A percentile compares a stretch with the other conserved stretches of the same genome.
These are phyloP conservation scores for Amaranthus palmeri DNA, from an alignment of 148 eudicot species.

Conservation along the genomic window DNA sequence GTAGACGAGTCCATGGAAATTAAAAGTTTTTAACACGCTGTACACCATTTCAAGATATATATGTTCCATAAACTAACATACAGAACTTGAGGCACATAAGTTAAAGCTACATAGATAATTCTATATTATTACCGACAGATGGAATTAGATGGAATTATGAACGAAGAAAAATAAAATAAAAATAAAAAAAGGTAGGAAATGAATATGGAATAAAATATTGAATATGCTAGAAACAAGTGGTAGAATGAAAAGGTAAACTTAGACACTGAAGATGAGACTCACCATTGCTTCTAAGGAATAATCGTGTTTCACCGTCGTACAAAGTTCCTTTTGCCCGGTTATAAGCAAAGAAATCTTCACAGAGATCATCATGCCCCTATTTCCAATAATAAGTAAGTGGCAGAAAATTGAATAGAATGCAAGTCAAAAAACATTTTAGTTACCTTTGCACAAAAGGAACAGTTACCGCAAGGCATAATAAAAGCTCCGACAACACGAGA, in stretches of 20 bases:
- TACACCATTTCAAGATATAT: neutral
- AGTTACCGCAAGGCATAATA: conserved; percentile 98
- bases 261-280: conserved; percentile 14
- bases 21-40: neutral
- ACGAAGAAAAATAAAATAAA: neutral
- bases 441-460: conserved; percentile 88
- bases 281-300: conserved; percentile 85
- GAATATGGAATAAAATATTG: neutral
- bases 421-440: conserved; percentile 7
- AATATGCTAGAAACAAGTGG: conserved; percentile 9
- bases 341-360: conserved; percentile 90
- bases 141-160: too few species aligned
- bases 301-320: conserved; percentile 94
- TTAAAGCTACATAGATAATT: neutral
- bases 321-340: conserved; percentile 99
- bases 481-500: conserved; percentile 95
- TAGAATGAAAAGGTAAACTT: conserved; percentile 6
- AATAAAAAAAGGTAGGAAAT: neutral
- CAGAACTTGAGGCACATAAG: neutral
- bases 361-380: conserved; percentile 97
- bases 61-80: neutral
- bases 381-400: conserved; percentile 12
- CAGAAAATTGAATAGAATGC: neutral
- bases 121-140: neutral
- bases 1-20: neutral